Evolutionary conservation across 2,329 filamentous ascomycete species (phyloP).

Genomic region (Elsinoe perseae): DNA sequence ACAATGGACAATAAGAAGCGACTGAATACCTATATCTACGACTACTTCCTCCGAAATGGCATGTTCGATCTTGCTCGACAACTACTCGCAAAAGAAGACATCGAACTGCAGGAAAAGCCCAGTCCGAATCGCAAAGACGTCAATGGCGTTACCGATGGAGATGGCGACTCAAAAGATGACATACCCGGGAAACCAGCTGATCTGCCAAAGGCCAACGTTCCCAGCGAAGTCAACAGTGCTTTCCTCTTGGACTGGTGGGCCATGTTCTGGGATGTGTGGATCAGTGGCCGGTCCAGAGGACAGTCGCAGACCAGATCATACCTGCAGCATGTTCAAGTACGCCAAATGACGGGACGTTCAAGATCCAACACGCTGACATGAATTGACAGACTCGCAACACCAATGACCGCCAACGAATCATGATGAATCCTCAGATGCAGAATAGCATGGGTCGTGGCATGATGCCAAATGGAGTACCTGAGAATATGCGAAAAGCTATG

Average conservation of each 20-base stretch:
- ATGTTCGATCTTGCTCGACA: constrained; percentile 78
- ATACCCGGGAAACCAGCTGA: constrained; percentile 71
- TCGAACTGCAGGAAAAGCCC: constrained; percentile 51
- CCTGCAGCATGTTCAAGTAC: constrained; percentile 74
- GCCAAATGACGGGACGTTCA: constrained; percentile 22
- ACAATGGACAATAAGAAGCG: constrained; percentile 22
- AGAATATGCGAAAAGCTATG: constrained; percentile 57
- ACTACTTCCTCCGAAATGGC: constrained; percentile 78
- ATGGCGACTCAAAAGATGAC: constrained; percentile 70
- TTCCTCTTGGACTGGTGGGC: constrained; percentile 98
- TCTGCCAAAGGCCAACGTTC: constrained; percentile 65
- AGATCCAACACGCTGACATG: constrained; percentile 14
- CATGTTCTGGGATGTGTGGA: constrained; percentile 94
- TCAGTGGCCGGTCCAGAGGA: constrained; percentile 58
- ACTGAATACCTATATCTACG: constrained; percentile 84
- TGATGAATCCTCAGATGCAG: constrained; percentile 21
- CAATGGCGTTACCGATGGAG: constrained; percentile 61
- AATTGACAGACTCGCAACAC: constrained; percentile 60
- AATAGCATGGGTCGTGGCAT: constrained; percentile 35
- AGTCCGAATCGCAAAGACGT: constrained; percentile 56
- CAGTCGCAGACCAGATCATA: constrained; percentile 58
- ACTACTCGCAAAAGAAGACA: constrained; percentile 47
- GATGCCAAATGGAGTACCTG: constrained; percentile 54
- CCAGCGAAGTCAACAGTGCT: constrained; percentile 59
- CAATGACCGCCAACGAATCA: constrained; percentile 19